Percentiles rank a stretch among this genome's conserved stretches.
Conservation (phyloP, 164 flowering plant genomes). For the Magnolia sinica region DNA sequence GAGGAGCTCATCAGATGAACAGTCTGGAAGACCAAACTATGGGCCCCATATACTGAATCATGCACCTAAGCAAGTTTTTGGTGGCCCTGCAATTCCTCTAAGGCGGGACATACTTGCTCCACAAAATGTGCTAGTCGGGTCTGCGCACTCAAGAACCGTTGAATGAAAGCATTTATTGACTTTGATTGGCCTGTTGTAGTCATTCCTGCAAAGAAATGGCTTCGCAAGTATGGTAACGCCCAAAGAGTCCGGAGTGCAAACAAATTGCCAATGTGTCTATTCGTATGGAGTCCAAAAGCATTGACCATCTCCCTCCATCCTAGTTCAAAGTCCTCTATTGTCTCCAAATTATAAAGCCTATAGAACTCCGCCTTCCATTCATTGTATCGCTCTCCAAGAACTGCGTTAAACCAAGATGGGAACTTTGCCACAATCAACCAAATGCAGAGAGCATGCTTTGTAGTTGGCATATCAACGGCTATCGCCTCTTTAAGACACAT, state of each 20-base stretch:
- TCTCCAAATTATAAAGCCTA: slow-evolving; percentile 77
- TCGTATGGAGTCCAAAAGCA: slow-evolving; percentile 68
- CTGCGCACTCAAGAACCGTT: slow-evolving; percentile 82
- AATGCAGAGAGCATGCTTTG: slow-evolving; percentile 88
- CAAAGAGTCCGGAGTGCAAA: slow-evolving; percentile 61
- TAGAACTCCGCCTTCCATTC: slow-evolving; percentile 88
- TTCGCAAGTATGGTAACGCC: slow-evolving; percentile 87
- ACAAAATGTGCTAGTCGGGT: slow-evolving; percentile 82
- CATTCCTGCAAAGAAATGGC: slow-evolving; percentile 88
- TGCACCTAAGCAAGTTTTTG: background rate
- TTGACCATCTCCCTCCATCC: slow-evolving; percentile 88
- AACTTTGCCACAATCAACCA: slow-evolving; percentile 92
- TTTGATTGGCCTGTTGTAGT: slow-evolving; percentile 67
- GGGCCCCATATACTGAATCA: background rate
- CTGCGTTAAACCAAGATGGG: slow-evolving; percentile 97
- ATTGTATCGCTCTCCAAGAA: slow-evolving; percentile 82
- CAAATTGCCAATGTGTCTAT: slow-evolving; percentile 72
- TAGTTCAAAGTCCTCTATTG: slow-evolving; percentile 72
- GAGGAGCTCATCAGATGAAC: too few relatives aligned
- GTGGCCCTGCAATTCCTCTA: background rate
- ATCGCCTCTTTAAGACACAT: slow-evolving; percentile 86
- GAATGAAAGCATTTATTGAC: slow-evolving; percentile 85
- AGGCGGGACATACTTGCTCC: slow-evolving; percentile 58
- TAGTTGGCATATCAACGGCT: slow-evolving; percentile 65
- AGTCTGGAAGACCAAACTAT: background rate